Base-by-base conservation (phyloP, 768 basidiomycete species). In the Collybiopsis confluens region DNA sequence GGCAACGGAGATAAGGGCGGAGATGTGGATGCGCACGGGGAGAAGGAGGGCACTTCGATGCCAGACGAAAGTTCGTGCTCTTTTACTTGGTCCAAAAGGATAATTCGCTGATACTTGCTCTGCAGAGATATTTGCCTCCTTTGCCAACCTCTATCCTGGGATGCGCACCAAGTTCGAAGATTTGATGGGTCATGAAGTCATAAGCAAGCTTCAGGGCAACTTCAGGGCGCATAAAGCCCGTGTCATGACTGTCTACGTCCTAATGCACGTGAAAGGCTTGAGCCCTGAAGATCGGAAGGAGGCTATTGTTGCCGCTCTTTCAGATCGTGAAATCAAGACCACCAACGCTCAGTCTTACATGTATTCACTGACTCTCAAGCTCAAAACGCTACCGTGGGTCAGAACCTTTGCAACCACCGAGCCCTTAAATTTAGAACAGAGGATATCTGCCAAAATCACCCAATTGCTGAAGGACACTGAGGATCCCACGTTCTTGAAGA, bases 211-310 rank as follows among this genome's bases (percentile, higher is more conserved):
- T 1, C n/a, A 7, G 8, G 18, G 23, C 23, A 23, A 2, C 8
- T 62, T 62, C 52, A 58, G 45, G 21, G 11, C 15, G 8, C 16
- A 54, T n/a, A 63, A 62, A 49, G 59, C 59, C 18, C 49, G 60
- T 10, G 21, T 61, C 20, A 20, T 40, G 6, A 11, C 62, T 16
- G 56, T 50, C 20, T 35, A 59, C 33, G 54, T 53, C 0, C 23
- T 56, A n/a, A 45, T 59, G 5, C 42, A 59, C 40, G n/a, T 59
- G 10, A 49, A 61, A 54, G 44, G 54, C 1, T 42, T 59, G 27
- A 55, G 58, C 24, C 15, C 44, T 24, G 45, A n/a, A 15, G 11
- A 3, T 35, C 45, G 62, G 8, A 51, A 62, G 55, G 44, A 57
- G 2, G 45, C 58, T 24, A 56, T 61, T 18, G 20, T 51, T 2